Evolutionary conservation across 208 protist genomes (phyloP), one percentile per base, ranked within the genome.

Genomic region (Leishmania turanica): DNA sequence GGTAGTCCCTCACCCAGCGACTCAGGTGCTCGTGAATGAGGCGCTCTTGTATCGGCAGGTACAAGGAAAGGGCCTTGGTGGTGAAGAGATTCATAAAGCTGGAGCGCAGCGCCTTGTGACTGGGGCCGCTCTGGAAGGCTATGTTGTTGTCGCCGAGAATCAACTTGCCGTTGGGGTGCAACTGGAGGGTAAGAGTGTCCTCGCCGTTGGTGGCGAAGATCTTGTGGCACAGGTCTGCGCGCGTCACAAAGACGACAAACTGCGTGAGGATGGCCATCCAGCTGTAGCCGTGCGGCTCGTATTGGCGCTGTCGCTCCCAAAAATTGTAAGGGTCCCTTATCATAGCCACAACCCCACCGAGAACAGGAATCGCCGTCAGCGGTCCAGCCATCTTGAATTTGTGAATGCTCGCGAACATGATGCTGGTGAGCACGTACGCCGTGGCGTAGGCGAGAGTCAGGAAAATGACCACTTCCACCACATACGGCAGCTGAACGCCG

Each of bases 101-200:
- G 9, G 92, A 91, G 77, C 90, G 91, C 68, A 95, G 86, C 75
- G 91, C 90, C 87, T 95, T 97, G 88, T 95, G 93, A 37, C 84
- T 71, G n/a, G 91, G 90, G 77, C 93, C 91, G 85, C 88, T 95
- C 85, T 95, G 91, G 77, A 97, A 95, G 40, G 93, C 93, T 75
- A 97, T 95, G 83, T 95, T 97, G 86, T 94, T 94, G 84, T 96
- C 91, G 42, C 93, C 93, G 1, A 96, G 89, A 81, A 96, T 96
- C 71, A 94, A 85, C 82, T 91, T 93, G 69, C 90, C 91, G 84
- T 92, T 95, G 56, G 93, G 91, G 85, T 96, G 93, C 81, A 96
- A 89, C 81, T 95, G 90, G 31, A 95, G 87, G 13, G 91, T 95
- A 42, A 95, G 86, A 4, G 89, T 90, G 81, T 92, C 88, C 78